Evolutionary conservation across 2,329 filamentous ascomycete species (phyloP), one percentile per base, ranked within the genome.

Genomic region (Sclerotinia nivalis): DNA sequence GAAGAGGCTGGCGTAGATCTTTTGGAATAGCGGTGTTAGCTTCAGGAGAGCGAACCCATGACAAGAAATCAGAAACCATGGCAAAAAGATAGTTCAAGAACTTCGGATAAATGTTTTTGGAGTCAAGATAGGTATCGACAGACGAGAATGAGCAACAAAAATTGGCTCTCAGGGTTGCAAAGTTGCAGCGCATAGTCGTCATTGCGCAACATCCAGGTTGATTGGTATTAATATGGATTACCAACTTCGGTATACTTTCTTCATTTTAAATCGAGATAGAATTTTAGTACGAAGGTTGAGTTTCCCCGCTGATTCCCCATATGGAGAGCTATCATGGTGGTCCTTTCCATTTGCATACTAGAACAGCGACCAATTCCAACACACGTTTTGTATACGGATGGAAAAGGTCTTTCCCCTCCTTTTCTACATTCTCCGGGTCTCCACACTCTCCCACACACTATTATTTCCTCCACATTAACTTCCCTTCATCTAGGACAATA

Each of bases 251-350:
- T 50, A 34, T 52, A 47, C 18, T 62, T 64, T 20, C 4, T 25
- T n/a, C 8, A 47, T 47, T 68, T 54, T 18, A 37, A 52, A 52
- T 25, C 20, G n/a, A 49, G 31, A 62, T 47, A 43, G 37, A 47
- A 15, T 9, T 43, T n/a, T 34, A n/a, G 8, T 12, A 22, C 56
- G 28, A 52, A 28, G 43, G 13, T 4, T 13, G 25, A n/a, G 45
- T 55, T 49, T 34, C 25, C 56, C 66, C 56, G 31, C 34, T 22
- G 47, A 62, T 61, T 68, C 56, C 66, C 66, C 66, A 54, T 62
- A 22, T 22, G 58, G 56, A 62, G 56, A 64, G n/a, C n/a, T 31
- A 25, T 40, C 56, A 54, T 28, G 56, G 56, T 4, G 50, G 22
- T 54, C 49, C 25, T 55, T 31, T 64, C 45, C 45, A 64, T 15